phyloP scores from a whole-genome alignment of 2,329 filamentous ascomycete genomes.

The Aspergillus bombycis region DNA sequence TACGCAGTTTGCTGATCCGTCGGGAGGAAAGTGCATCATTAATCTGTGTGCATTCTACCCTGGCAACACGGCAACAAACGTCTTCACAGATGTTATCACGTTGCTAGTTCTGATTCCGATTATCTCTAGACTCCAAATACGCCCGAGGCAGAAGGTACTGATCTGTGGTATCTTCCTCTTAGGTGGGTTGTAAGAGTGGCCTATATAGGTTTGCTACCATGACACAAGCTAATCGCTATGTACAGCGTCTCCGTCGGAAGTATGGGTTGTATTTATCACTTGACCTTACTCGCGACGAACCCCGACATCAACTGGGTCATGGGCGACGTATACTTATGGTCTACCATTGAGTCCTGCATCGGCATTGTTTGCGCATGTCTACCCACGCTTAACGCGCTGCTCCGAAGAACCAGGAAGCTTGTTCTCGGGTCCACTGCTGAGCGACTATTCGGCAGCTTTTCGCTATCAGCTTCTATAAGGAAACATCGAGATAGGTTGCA shows the following conservation, averaged over 20 bases:
- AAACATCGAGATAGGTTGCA: not conserved
- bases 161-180: not conserved
- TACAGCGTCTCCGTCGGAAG: not conserved
- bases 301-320: not conserved
- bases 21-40: not conserved
- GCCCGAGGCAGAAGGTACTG: not conserved
- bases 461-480: not conserved
- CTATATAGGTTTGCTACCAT: not conserved
- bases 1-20: not conserved
- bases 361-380: conserved; percentile 1
- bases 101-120: not conserved
- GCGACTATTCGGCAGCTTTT: not conserved
- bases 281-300: not conserved
- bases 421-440: not conserved
- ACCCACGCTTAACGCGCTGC: not conserved
- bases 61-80: not conserved
- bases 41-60: not conserved
- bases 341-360: not conserved
- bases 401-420: not conserved
- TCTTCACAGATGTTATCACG: not conserved
- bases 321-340: conserved; percentile 1
- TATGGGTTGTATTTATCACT: not conserved
- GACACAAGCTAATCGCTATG: not conserved
- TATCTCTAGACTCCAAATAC: not conserved
- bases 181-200: not conserved